Base-by-base conservation (phyloP, 2,329 filamentous ascomycete genomes). In the Apiospora aurea region DNA sequence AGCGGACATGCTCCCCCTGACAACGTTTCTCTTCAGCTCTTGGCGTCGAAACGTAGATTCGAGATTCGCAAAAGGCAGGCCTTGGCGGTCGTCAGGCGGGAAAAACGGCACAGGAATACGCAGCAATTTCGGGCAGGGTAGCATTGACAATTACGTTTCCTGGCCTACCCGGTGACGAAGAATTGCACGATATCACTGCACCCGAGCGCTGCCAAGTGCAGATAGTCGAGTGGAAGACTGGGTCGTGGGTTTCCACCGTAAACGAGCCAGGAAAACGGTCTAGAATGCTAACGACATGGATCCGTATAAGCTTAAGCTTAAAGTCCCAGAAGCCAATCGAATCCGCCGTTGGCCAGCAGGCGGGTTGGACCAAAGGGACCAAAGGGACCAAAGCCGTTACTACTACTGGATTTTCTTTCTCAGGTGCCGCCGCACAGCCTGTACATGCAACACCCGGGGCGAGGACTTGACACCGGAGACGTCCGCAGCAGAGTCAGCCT, bases 1-100 rank as follows among this genome's bases (percentile, higher is more conserved):
- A 38, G 44, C 21, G 26, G 34, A 43, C 26, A 34, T 57, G 49
- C 38, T 51, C 41, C 47, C 47, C 68, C n/a, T 51, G 68, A 41
- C 68, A 13, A 69, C 47, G 68, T 69, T 69, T 69, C 68, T 51
- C 41, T 21, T 2, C 57, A 41, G 34, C 34, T 64, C 68, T 69
- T 69, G 68, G 68, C 47, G 38, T 51, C 38, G 47, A 69, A 69
- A 69, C 68, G 49, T 16, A n/a, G 44, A 26, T 41, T 41, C 8
- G 57, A 38, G 21, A n/a, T 41, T 10, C 34, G 34, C 57, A 64
- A 61, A 41, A 38, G 21, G 57, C 34, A 64, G 6, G 2, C 8
- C 57, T 41, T 64, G 57, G 57, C 57, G 38, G 34, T 24, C 2
- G 34, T 38, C 34, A 64, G 21, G 34, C 57, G 57, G 57, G 10